Evolutionary conservation across 331 rosid species (phyloP).

Genomic region (Phaseolus coccineus): DNA sequence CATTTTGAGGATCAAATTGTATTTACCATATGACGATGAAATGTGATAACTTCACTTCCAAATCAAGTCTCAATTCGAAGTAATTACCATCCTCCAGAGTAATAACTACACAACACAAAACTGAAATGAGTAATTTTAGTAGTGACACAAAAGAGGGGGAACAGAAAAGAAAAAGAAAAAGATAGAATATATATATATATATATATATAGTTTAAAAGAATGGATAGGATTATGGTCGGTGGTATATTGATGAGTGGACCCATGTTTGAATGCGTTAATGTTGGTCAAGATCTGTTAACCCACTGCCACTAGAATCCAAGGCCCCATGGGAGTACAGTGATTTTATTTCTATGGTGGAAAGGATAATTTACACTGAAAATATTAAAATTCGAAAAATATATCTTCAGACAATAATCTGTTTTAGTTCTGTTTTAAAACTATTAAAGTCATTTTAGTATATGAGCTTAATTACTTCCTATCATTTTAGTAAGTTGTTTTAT

Average conservation of each 20-base stretch:
- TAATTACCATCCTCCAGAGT: neutral
- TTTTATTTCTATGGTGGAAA: too few relatives aligned
- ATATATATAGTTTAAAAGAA: slow-evolving; percentile 14
- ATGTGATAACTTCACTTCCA: neutral
- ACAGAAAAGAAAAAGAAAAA: neutral
- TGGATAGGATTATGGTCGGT: slow-evolving; percentile 51
- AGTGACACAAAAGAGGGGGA: neutral
- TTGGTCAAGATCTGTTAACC: slow-evolving; percentile 18
- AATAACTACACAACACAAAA: neutral
- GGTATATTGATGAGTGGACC: slow-evolving; percentile 45
- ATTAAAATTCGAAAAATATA: too few relatives aligned
- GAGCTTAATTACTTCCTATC: too few relatives aligned
- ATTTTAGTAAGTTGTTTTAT: too few relatives aligned
- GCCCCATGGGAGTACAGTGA: neutral
- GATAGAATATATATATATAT: neutral
- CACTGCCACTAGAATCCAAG: slow-evolving; percentile 42
- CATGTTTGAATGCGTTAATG: slow-evolving; percentile 1
- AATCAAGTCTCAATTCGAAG: neutral
- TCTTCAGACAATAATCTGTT: too few relatives aligned
- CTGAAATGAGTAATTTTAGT: neutral
- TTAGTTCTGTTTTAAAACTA: too few relatives aligned
- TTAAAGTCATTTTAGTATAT: too few relatives aligned
- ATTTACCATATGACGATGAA: neutral
- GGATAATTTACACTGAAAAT: too few relatives aligned
- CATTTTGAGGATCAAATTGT: neutral